Conservation (phyloP, 768 basidiomycete genomes). For the Termitomyces eurrhizus region DNA sequence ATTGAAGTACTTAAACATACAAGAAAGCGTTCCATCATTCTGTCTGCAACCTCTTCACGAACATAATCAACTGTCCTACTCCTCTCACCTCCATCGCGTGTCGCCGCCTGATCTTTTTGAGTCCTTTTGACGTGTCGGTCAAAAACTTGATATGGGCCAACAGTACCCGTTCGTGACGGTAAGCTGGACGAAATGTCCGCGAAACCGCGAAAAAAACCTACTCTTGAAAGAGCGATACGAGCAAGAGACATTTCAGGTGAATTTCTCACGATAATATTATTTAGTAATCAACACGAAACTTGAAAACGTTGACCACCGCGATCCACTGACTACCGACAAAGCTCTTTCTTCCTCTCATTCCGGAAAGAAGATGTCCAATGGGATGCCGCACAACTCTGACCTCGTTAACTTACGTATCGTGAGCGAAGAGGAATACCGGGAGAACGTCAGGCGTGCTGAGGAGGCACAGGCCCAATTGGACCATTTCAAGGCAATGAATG, state of each 20-base stretch:
- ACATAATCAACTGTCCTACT: constrained; percentile 90
- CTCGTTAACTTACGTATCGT: constrained; percentile 10
- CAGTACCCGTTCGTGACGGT: constrained; percentile 37
- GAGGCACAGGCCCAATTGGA: constrained; percentile 29
- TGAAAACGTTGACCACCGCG: neutral
- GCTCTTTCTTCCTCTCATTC: neutral
- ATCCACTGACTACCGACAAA: neutral
- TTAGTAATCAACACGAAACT: no score
- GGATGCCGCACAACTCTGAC: constrained; percentile 10
- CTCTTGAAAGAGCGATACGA: constrained; percentile 15
- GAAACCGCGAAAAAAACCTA: constrained; percentile 32
- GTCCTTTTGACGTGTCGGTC: constrained; percentile 74
- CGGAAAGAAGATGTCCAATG: constrained; percentile 13
- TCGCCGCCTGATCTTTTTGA: constrained; percentile 75
- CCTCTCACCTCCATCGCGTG: constrained; percentile 47
- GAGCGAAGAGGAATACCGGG: constrained; percentile 26
- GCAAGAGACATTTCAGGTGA: constrained; percentile 19
- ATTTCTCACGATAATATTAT: constrained; percentile 13
- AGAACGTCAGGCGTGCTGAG: constrained; percentile 26
- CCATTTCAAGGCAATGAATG: constrained; percentile 31
- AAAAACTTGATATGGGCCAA: constrained; percentile 79
- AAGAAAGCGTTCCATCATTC: constrained; percentile 86
- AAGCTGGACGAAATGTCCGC: constrained; percentile 47
- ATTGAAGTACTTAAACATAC: constrained; percentile 36
- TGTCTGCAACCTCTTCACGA: constrained; percentile 84